phyloP scores from a whole-genome alignment of 129 eudicot species.

The Gnaphalium uliginosum region DNA sequence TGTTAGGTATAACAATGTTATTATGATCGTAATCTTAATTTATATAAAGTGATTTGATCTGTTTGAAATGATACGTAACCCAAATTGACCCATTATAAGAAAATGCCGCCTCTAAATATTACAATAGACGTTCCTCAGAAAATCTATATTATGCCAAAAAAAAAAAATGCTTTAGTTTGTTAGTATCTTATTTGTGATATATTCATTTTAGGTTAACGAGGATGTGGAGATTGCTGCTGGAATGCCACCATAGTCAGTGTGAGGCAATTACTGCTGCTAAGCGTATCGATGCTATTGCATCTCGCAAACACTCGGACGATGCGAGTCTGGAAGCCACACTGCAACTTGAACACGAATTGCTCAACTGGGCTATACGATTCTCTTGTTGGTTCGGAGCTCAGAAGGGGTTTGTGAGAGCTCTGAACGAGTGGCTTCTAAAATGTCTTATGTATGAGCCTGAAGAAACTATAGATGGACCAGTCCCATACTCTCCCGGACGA shows the following conservation, averaged over 20 bases:
- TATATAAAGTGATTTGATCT: background rate
- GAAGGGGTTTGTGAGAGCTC: constrained; percentile 68
- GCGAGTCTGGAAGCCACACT: constrained; percentile 74
- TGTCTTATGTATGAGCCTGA: constrained; percentile 84
- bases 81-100: background rate
- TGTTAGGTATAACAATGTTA: background rate
- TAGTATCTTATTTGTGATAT: constrained; percentile 7
- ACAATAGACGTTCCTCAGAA: background rate
- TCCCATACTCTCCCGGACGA: constrained; percentile 89
- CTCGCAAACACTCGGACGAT: constrained; percentile 56
- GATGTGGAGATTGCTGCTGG: constrained; percentile 87
- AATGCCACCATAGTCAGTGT: constrained; percentile 80
- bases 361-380: constrained; percentile 80
- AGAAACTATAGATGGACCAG: constrained; percentile 80
- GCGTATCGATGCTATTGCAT: constrained; percentile 66
- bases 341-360: constrained; percentile 78
- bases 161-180: constrained; percentile 20
- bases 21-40: background rate
- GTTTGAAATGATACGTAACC: background rate
- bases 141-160: background rate
- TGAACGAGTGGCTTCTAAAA: constrained; percentile 78
- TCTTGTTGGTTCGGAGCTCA: constrained; percentile 81
- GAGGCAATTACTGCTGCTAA: constrained; percentile 74
- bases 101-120: background rate
- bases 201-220: constrained; percentile 53